phyloP scores from a whole-genome alignment of 208 protist genomes.

The Acanthamoeba rhysodes region DNA sequence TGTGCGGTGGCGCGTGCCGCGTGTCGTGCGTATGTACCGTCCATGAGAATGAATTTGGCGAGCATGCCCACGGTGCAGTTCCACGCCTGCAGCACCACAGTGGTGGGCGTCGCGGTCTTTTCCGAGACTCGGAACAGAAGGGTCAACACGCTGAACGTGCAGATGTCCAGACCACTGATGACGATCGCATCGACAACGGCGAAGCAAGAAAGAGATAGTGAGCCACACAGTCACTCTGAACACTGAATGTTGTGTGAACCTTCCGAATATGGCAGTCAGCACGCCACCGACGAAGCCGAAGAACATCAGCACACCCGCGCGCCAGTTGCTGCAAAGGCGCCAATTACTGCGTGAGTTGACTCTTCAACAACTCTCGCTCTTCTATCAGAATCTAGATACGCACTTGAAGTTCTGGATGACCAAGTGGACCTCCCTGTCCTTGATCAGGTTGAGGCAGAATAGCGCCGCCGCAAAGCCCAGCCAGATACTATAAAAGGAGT shows the following conservation, averaged over 20 bases:
- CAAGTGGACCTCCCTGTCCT: constrained; percentile 61
- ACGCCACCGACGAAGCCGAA: constrained; percentile 75
- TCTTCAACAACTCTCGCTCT: background rate
- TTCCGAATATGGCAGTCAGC: constrained; percentile 71
- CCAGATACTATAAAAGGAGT: background rate
- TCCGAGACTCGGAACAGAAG: constrained; percentile 76
- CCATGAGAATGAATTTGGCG: constrained; percentile 59
- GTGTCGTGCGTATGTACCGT: background rate
- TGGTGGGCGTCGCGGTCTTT: constrained; percentile 79
- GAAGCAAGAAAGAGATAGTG: too few species aligned
- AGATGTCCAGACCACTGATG: constrained; percentile 76
- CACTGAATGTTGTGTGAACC: background rate
- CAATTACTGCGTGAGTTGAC: background rate
- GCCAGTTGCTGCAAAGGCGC: constrained; percentile 23
- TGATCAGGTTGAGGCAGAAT: constrained; percentile 66
- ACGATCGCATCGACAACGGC: too few species aligned
- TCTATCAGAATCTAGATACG: background rate
- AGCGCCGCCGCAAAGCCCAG: constrained; percentile 39
- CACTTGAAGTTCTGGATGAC: constrained; percentile 61
- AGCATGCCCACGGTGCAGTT: constrained; percentile 50
- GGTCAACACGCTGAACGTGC: constrained; percentile 74
- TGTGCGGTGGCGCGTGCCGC: background rate
- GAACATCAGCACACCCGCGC: constrained; percentile 11
- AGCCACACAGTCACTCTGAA: too few species aligned
- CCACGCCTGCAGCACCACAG: constrained; percentile 59